Percentiles rank a stretch among this genome's conserved stretches.
Conservation (phyloP, 495 filamentous ascomycete species). For the Niebla homalea region DNA sequence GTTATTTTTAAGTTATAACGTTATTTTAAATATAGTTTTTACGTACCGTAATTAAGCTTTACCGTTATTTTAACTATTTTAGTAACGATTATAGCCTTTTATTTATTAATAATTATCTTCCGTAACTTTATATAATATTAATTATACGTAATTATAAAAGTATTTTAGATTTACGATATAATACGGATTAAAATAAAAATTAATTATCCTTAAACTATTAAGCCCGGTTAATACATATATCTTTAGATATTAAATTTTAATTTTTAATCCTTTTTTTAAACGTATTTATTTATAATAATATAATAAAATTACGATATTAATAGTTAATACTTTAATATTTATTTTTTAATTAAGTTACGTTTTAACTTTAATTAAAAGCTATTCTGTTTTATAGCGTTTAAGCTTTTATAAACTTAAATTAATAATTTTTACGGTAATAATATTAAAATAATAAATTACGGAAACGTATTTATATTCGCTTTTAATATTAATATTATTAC, state of each 20-base stretch:
- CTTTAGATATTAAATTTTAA: not conserved
- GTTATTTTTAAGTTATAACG: not conserved
- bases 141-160: not conserved
- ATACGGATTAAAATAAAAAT: not conserved
- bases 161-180: not conserved
- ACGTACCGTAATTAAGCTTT: not conserved
- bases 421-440: not conserved
- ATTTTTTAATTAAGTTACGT: not conserved
- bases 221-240: conserved; percentile 1
- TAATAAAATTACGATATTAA: conserved; percentile 3
- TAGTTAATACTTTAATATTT: not conserved
- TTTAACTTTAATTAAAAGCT: conserved; percentile 1
- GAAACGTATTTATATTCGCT: not conserved
- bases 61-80: not conserved
- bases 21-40: not conserved
- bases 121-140: not conserved
- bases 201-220: not conserved
- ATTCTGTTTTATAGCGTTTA: not conserved
- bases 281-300: conserved; percentile 4
- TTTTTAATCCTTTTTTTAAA: conserved; percentile 3
- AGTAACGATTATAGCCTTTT: not conserved
- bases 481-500: not conserved
- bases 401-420: not conserved
- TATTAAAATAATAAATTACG: not conserved
- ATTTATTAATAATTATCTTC: not conserved